phyloP scores from a whole-genome alignment of 73 alveolate genomes.

The Paramecium octaurelia region DNA sequence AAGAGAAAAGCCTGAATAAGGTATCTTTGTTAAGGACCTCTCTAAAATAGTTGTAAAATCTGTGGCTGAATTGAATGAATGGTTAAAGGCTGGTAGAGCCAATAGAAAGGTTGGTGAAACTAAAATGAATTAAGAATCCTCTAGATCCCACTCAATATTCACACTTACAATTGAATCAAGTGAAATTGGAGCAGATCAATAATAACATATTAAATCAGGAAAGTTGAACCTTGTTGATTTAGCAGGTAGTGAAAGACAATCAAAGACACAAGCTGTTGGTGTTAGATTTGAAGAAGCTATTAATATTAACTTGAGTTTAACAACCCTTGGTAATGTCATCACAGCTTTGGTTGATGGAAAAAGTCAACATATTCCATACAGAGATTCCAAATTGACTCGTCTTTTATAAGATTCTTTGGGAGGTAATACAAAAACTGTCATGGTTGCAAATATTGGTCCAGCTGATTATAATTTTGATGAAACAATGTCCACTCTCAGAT shows the following conservation, averaged over 20 bases:
- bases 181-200: constrained; percentile 87
- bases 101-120: constrained; percentile 89
- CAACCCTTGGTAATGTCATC: constrained; percentile 93
- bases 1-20: constrained; percentile 96
- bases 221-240: constrained; percentile 93
- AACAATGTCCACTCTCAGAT: constrained; percentile 94
- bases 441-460: constrained; percentile 98
- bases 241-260: constrained; percentile 95
- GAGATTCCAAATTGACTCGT: constrained; percentile 98
- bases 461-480: constrained; percentile 98
- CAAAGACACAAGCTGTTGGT: constrained; percentile 94
- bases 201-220: constrained; percentile 91
- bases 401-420: constrained; percentile 96
- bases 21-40: constrained; percentile 95
- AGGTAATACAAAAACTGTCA: constrained; percentile 98
- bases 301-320: constrained; percentile 86
- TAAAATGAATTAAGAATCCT: constrained; percentile 90
- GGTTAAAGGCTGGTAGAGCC: constrained; percentile 86
- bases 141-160: constrained; percentile 95
- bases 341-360: constrained; percentile 91
- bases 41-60: constrained; percentile 87
- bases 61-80: constrained; percentile 84
- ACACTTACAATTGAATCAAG: constrained; percentile 89
- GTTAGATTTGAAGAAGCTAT: constrained; percentile 91
- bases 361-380: constrained; percentile 91